A percentile compares a stretch with the other conserved stretches of the same genome.
Evolutionary conservation across 371 early-diverging fungal species (phyloP).

Genomic region (Syncephalis fuscata): DNA sequence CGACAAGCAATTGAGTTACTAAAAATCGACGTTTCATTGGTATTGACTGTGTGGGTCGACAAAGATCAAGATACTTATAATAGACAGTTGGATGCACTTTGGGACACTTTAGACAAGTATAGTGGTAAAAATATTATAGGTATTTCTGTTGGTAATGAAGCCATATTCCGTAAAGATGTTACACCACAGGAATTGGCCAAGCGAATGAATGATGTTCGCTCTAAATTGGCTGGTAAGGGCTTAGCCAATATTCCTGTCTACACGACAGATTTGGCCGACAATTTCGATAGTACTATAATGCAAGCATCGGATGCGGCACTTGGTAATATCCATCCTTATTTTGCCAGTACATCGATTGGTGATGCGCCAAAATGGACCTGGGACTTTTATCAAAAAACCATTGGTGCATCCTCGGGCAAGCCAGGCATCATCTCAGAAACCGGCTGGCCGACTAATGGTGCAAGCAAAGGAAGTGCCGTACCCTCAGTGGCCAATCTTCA

Average conservation of each 20-base stretch:
- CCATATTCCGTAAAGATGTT: slow-evolving; percentile 10
- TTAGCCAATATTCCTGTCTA: slow-evolving; percentile 10
- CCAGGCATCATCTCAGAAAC: slow-evolving; percentile 40
- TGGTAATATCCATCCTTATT: slow-evolving; percentile 40
- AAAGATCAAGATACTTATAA: slow-evolving; percentile 12
- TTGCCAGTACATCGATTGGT: slow-evolving; percentile 14
- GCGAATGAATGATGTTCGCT: slow-evolving; percentile 8
- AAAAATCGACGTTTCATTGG: slow-evolving; percentile 15
- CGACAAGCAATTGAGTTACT: slow-evolving; percentile 16
- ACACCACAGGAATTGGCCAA: neutral
- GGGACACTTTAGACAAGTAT: slow-evolving; percentile 13
- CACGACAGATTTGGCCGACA: slow-evolving; percentile 1
- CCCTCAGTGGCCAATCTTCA: slow-evolving; percentile 31
- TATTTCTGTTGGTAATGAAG: slow-evolving; percentile 21
- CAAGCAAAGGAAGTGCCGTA: slow-evolving; percentile 15
- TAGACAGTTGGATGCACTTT: slow-evolving; percentile 11
- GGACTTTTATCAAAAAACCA: slow-evolving; percentile 6
- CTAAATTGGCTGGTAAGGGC: slow-evolving; percentile 3
- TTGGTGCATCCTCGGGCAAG: slow-evolving; percentile 5
- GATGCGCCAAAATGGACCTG: slow-evolving; percentile 19
- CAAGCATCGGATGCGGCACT: slow-evolving; percentile 20
- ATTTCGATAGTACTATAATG: slow-evolving; percentile 15
- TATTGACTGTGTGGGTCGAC: slow-evolving; percentile 21
- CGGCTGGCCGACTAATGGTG: slow-evolving; percentile 40
- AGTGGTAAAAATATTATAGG: slow-evolving; percentile 14